Evolutionary conservation across 441 rosid genomes (phyloP).

Genomic region (Adansonia madagascariensis): DNA sequence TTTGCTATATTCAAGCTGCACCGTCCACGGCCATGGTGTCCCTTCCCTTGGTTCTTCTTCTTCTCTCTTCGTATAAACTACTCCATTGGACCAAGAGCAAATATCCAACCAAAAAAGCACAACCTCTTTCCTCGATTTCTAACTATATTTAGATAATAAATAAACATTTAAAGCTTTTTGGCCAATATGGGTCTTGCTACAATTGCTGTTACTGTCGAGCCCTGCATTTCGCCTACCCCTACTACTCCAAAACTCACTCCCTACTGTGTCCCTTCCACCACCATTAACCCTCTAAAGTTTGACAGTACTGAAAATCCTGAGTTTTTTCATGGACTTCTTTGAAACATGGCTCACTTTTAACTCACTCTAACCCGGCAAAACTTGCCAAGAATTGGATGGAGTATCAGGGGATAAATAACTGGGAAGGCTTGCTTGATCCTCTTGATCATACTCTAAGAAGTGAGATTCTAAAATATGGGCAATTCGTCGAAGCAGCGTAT

Average conservation of each 20-base stretch:
- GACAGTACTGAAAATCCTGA: background rate
- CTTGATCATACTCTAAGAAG: slow-evolving; percentile 44
- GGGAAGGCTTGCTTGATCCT: slow-evolving; percentile 60
- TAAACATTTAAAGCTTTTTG: background rate
- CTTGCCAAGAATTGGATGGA: slow-evolving; percentile 46
- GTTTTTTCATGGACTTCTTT: slow-evolving; percentile 16
- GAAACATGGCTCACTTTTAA: background rate
- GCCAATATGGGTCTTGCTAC: slow-evolving; percentile 33
- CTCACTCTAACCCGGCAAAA: slow-evolving; percentile 14
- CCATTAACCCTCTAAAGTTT: slow-evolving; percentile 33
- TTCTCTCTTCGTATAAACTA: too few relatives aligned
- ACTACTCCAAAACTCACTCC: slow-evolving; percentile 11
- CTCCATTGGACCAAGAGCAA: background rate
- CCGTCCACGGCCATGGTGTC: too few relatives aligned
- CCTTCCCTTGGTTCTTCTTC: too few relatives aligned
- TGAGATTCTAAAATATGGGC: slow-evolving; percentile 51
- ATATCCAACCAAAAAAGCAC: background rate
- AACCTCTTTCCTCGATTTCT: background rate
- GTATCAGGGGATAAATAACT: slow-evolving; percentile 48
- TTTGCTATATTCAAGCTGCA: too few relatives aligned
- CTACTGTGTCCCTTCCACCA: slow-evolving; percentile 27
- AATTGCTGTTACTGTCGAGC: slow-evolving; percentile 19
- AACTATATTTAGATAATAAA: background rate
- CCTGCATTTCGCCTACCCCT: slow-evolving; percentile 20
- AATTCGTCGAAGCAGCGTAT: slow-evolving; percentile 51